Base-by-base conservation (phyloP, 345 rosid genomes). In the Capsella bursapastoris region DNA sequence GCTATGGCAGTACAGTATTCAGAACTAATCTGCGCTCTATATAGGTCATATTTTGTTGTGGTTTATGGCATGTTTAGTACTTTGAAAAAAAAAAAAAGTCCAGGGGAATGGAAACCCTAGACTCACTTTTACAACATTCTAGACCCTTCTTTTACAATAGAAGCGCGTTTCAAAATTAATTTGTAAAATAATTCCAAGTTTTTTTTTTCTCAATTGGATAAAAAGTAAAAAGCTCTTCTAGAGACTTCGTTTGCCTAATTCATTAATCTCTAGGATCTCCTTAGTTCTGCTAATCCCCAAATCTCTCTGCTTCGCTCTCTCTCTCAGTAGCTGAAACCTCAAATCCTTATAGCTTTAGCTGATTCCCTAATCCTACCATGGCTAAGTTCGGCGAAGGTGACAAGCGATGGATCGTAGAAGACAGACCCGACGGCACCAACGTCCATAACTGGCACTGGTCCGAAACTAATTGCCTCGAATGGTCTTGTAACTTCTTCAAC, bases 401-500 rank as follows among this genome's bases (percentile, higher is more conserved):
- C 86, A 92, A 85, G 78, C 90, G 99, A 4, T 95, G 99, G 98
- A 95, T 95, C 85, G 99, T 95, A 0, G 96, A 95, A 50, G 99
- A 92, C 32, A 84, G 99, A 57, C 61, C 92, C n/a, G 98, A 95
- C 84, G 99, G 97, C 40, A 83, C 98, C 77, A 95, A 95, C 72
- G 98, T 92, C 52, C 97, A 95, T 74, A 92, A 92, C 85, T 92
- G 99, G 99, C 99, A 95, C 89, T 95, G 98, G 99, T 81, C 98
- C 1, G 98, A 95, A 76, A 95, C 98, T 40, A 83, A 95, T 52
- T 95, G 98, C 67, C 82, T 95, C 8, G 96, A 88, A 13, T 92
- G 96, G 96, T 88, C 99, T 8, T 83, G 92, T 3, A 86, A 60
- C 61, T 80, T 89, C 67, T 78, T 95, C 83, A 74, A 75, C 80